Percentiles rank a stretch among this genome's conserved stretches.
These are phyloP conservation scores for Pyrenophora seminiperda DNA, from an alignment of 2,329 filamentous ascomycete species.

Conservation along the genomic window DNA sequence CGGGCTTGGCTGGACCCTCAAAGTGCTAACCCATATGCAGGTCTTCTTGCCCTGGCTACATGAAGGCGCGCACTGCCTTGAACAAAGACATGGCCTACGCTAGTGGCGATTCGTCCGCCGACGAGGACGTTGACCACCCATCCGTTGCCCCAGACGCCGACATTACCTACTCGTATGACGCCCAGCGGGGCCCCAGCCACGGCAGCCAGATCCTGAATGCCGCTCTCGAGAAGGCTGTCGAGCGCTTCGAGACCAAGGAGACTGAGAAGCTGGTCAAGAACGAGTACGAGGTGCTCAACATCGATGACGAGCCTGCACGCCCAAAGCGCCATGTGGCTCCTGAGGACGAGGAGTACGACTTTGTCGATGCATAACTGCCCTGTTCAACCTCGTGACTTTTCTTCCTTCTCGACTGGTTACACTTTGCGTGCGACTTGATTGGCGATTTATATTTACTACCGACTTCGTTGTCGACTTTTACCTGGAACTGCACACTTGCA, in stretches of 20 bases:
- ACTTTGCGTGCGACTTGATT: slow-evolving; percentile 27
- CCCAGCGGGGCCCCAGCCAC: slow-evolving; percentile 54
- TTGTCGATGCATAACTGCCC: slow-evolving; percentile 40
- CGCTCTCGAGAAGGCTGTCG: slow-evolving; percentile 62
- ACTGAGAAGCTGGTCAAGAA: slow-evolving; percentile 65
- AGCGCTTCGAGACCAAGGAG: slow-evolving; percentile 64
- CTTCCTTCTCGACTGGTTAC: slow-evolving; percentile 9
- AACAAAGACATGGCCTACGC: slow-evolving; percentile 53
- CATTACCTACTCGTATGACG: slow-evolving; percentile 61
- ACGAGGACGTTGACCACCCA: slow-evolving; percentile 52
- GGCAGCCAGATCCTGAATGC: slow-evolving; percentile 63
- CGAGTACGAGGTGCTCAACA: slow-evolving; percentile 62
- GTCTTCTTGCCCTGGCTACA: slow-evolving; percentile 28
- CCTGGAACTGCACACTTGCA: slow-evolving; percentile 31
- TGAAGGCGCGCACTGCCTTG: slow-evolving; percentile 43
- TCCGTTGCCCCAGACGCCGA: slow-evolving; percentile 56
- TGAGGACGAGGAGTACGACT: slow-evolving; percentile 51
- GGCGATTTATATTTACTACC: slow-evolving; percentile 30
- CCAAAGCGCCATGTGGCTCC: slow-evolving; percentile 40
- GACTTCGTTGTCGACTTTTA: slow-evolving; percentile 24
- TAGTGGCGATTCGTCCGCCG: slow-evolving; percentile 51
- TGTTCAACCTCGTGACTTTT: slow-evolving; percentile 4
- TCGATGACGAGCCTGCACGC: slow-evolving; percentile 41
- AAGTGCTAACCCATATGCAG: slow-evolving; percentile 26
- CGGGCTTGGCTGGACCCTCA: not conserved